Percentiles rank a stretch among this genome's conserved stretches.
Evolutionary conservation across 306 rosid genomes (phyloP).

Genomic region (Carpinus fangiana): DNA sequence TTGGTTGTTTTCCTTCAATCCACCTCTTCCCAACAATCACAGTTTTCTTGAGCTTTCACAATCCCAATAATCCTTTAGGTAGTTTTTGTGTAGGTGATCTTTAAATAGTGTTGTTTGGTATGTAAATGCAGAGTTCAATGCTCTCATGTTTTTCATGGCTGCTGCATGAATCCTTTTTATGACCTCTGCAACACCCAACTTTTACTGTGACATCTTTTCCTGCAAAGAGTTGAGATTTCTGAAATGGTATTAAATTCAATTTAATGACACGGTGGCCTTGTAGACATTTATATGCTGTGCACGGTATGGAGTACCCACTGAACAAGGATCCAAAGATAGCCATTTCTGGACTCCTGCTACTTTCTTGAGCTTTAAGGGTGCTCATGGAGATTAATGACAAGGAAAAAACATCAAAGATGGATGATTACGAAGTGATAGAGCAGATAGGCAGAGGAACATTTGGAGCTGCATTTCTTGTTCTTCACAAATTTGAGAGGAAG

Average conservation of each 20-base stretch:
- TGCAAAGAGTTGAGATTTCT: slow-evolving; percentile 12
- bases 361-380: slow-evolving; percentile 44
- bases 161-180: not conserved
- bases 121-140: not conserved
- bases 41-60: not conserved
- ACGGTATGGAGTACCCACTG: slow-evolving; percentile 35
- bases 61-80: not conserved
- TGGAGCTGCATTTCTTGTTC: no score
- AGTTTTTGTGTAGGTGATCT: not conserved
- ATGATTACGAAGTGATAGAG: slow-evolving; percentile 68
- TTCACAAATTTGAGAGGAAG: no score
- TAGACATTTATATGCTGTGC: not conserved
- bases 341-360: slow-evolving; percentile 17
- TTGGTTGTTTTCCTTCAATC: not conserved
- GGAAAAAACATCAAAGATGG: slow-evolving; percentile 60
- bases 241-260: slow-evolving; percentile 27
- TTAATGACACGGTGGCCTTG: not conserved
- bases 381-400: slow-evolving; percentile 60
- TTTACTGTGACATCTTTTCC: slow-evolving; percentile 7
- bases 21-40: not conserved
- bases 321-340: not conserved
- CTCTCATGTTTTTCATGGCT: not conserved
- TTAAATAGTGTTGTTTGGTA: not conserved
- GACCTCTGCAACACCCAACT: not conserved
- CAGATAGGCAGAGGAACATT: no score